These are phyloP conservation scores for Marvania coccoides DNA, from an alignment of 139 green algal genomes.

Conservation along the genomic window DNA sequence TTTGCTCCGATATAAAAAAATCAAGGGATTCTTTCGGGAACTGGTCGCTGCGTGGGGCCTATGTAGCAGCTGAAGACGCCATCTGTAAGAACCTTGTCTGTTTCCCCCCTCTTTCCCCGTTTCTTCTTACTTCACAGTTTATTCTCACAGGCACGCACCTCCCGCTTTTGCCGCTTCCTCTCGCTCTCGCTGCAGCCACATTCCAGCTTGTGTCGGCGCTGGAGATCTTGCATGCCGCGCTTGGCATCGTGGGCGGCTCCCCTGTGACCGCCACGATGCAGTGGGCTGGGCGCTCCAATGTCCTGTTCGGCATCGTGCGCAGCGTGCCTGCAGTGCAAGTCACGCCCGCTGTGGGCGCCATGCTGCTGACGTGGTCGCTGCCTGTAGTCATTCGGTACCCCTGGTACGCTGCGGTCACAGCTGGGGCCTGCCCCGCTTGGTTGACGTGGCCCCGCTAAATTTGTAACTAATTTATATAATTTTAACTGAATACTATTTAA, in stretches of 20 bases:
- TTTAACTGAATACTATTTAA: too few relatives aligned
- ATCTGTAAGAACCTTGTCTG: conserved; percentile 11
- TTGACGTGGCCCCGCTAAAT: conserved; percentile 80
- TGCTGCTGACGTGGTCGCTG: conserved; percentile 33
- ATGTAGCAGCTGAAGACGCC: neutral
- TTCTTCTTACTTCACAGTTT: neutral
- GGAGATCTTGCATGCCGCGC: conserved; percentile 44
- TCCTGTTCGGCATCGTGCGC: conserved; percentile 54
- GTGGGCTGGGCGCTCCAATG: conserved; percentile 67
- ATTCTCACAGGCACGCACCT: too few relatives aligned
- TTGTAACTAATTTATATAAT: too few relatives aligned
- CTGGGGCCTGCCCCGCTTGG: conserved; percentile 34
- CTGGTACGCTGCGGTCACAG: conserved; percentile 50
- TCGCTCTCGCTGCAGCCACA: conserved; percentile 15
- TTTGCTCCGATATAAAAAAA: neutral
- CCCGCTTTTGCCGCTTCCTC: neutral
- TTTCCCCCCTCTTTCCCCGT: too few relatives aligned
- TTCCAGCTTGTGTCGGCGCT: conserved; percentile 37
- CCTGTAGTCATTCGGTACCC: conserved; percentile 69
- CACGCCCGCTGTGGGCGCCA: neutral
- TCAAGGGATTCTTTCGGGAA: neutral
- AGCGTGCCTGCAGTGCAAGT: conserved; percentile 38
- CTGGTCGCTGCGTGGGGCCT: neutral
- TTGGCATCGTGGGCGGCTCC: conserved; percentile 59
- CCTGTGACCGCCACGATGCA: conserved; percentile 53